Conservation (phyloP, 2,329 filamentous ascomycete species). For the Trichoderma sp. region DNA sequence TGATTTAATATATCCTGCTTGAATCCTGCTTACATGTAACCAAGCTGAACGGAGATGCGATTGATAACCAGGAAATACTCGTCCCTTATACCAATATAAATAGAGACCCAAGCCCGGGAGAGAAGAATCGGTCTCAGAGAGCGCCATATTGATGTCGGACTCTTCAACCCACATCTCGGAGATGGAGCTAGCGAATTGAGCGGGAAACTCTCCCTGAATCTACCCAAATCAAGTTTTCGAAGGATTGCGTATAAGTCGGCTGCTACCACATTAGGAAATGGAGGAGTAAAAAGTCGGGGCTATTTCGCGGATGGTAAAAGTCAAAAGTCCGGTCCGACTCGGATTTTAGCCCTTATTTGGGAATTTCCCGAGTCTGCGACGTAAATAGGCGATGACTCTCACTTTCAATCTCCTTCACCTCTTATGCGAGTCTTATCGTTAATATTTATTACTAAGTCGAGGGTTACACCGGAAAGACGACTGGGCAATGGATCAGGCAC, state of each 20-base stretch:
- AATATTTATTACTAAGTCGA: background rate
- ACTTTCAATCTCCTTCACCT: background rate
- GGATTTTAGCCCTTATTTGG: background rate
- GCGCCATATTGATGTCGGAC: background rate
- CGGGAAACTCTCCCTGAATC: background rate
- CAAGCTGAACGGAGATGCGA: background rate
- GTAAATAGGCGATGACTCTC: background rate
- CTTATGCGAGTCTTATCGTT: background rate
- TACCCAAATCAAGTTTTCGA: background rate
- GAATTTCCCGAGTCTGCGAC: background rate
- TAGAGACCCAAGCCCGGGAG: background rate
- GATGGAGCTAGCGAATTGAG: background rate
- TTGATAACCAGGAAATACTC: background rate
- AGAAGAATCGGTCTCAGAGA: background rate
- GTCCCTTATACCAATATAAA: background rate
- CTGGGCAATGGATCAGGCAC: background rate
- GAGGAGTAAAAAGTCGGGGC: background rate
- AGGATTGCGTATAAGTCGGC: background rate
- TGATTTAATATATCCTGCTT: background rate
- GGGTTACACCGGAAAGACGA: background rate
- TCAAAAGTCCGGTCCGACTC: background rate
- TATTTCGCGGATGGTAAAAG: slow-evolving; percentile 11
- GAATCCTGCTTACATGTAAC: too few relatives aligned
- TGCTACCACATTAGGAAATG: slow-evolving; percentile 22
- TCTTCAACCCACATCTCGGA: background rate